Percentiles rank a stretch among this genome's conserved stretches.
phyloP scores from a whole-genome alignment of 1,284 basidiomycete species.

The Kwoniella shivajii region DNA sequence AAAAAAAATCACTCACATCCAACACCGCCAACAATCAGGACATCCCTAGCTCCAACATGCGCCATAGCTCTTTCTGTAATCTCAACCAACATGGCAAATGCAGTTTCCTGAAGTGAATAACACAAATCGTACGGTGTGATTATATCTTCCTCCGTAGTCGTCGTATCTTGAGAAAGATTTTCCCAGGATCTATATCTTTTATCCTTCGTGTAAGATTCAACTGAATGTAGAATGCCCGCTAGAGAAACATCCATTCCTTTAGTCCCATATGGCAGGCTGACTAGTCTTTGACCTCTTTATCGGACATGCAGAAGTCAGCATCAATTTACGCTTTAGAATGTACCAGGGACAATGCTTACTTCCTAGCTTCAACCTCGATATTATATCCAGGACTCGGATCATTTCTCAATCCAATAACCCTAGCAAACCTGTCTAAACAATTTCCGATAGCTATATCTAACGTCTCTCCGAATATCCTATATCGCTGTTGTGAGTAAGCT shows the following conservation, averaged over 20 bases:
- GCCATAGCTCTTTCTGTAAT: constrained; percentile 99
- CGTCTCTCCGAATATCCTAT: constrained; percentile 98
- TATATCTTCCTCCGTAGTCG: constrained; percentile 64
- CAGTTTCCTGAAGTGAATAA: constrained; percentile 94
- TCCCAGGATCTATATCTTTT: constrained; percentile 64
- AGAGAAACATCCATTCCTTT: constrained; percentile 99
- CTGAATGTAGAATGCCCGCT: constrained; percentile 86
- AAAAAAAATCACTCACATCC: constrained; percentile 70
- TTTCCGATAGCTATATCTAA: constrained; percentile 99
- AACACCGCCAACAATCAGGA: constrained; percentile 96
- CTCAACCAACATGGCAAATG: constrained; percentile 98
- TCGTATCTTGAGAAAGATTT: constrained; percentile 17
- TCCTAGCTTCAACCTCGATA: constrained; percentile 93
- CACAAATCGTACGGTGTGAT: constrained; percentile 94
- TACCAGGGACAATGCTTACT: constrained; percentile 58
- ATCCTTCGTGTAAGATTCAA: constrained; percentile 83
- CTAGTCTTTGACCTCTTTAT: constrained; percentile 61
- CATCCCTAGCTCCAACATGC: constrained; percentile 93
- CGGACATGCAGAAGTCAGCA: neutral
- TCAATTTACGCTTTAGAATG: neutral
- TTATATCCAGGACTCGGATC: constrained; percentile 98
- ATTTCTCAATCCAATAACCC: constrained; percentile 93
- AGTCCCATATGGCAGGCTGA: constrained; percentile 89
- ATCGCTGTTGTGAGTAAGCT: constrained; percentile 94
- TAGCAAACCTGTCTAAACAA: constrained; percentile 94